Conservation (phyloP, 2,329 filamentous ascomycete genomes). For the Aspergillus pseudoglaucus region DNA sequence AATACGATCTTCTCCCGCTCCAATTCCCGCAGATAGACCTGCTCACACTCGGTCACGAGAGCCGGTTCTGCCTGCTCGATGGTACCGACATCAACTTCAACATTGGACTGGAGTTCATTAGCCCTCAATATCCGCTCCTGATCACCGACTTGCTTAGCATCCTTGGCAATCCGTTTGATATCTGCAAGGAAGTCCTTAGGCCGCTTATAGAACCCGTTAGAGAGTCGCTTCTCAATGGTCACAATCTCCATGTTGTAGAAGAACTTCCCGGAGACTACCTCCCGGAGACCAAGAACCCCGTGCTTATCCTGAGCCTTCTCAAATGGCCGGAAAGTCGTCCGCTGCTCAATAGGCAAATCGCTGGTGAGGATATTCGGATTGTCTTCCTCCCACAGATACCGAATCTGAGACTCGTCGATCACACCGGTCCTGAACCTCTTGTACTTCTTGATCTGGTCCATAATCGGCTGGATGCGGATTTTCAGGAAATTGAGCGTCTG, state of each 20-base stretch:
- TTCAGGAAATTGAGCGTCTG: constrained; percentile 82
- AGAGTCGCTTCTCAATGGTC: constrained; percentile 91
- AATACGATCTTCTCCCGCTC: constrained; percentile 60
- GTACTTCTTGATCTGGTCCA: constrained; percentile 96
- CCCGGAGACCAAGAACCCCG: constrained; percentile 67
- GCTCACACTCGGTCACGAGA: constrained; percentile 68
- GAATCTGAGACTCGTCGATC: constrained; percentile 66
- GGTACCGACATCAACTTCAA: constrained; percentile 82
- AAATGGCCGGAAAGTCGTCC: constrained; percentile 63
- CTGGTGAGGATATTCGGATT: constrained; percentile 61
- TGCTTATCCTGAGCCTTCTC: constrained; percentile 74
- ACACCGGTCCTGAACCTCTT: constrained; percentile 78
- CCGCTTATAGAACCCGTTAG: constrained; percentile 91
- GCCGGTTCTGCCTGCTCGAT: constrained; percentile 61
- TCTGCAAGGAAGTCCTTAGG: constrained; percentile 85
- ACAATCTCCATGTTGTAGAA: constrained; percentile 93
- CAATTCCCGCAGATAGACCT: constrained; percentile 66
- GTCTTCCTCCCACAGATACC: constrained; percentile 77
- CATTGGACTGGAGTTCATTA: constrained; percentile 85
- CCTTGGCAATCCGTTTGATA: constrained; percentile 75
- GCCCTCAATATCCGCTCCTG: constrained; percentile 76
- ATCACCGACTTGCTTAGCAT: constrained; percentile 76
- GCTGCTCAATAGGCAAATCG: constrained; percentile 52
- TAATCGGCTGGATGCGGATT: constrained; percentile 82
- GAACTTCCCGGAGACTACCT: constrained; percentile 72